Conservation (phyloP, 768 basidiomycete species). For the Scleroderma bovista region DNA sequence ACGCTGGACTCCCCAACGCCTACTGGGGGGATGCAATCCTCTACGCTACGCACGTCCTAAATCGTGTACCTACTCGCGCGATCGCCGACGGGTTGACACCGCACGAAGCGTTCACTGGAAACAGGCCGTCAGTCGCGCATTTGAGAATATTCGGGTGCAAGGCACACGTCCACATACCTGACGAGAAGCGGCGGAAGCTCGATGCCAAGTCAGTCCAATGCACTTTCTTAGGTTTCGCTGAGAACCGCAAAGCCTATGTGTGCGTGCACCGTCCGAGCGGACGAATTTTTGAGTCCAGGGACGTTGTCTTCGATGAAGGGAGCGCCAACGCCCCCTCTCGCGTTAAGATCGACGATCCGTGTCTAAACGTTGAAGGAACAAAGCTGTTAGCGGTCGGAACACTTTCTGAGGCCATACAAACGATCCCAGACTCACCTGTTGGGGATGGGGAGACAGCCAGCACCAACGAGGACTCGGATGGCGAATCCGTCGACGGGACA, state of each 20-base stretch:
- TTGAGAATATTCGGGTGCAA: conserved; percentile 19
- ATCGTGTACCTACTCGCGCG: not conserved
- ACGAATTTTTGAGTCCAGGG: too few relatives aligned
- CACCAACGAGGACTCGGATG: too few relatives aligned
- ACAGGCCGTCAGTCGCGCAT: conserved; percentile 18
- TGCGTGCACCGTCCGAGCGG: too few relatives aligned
- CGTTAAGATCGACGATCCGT: too few relatives aligned
- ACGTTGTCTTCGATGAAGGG: too few relatives aligned
- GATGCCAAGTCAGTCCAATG: not conserved
- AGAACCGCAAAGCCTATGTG: not conserved
- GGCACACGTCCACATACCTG: conserved; percentile 23
- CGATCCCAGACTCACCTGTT: too few relatives aligned
- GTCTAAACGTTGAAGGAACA: too few relatives aligned
- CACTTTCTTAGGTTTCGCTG: not conserved
- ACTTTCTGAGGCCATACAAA: too few relatives aligned
- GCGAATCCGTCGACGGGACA: too few relatives aligned
- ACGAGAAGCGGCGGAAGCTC: not conserved
- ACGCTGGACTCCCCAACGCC: not conserved
- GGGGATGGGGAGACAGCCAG: too few relatives aligned
- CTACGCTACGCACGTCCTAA: conserved; percentile 1
- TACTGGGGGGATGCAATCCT: conserved; percentile 6
- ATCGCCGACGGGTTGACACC: conserved; percentile 17
- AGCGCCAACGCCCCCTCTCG: too few relatives aligned
- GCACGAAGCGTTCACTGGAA: conserved; percentile 14
- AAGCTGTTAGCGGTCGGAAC: too few relatives aligned